Evolutionary conservation across 495 filamentous ascomycete genomes (phyloP), one percentile per base, ranked within the genome.

Genomic region (Penicillium robsamsonii): DNA sequence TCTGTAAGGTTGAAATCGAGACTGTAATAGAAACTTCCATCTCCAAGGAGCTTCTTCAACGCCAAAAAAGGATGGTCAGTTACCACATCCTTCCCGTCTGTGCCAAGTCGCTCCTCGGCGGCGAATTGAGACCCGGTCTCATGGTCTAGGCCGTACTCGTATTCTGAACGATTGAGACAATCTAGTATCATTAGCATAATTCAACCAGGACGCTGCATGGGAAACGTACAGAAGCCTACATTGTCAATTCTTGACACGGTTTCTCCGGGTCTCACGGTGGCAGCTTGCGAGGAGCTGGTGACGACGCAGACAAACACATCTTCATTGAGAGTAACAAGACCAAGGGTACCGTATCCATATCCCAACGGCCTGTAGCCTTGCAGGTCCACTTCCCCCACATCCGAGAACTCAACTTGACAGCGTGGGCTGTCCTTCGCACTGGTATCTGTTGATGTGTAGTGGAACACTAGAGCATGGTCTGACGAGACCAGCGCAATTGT

Each of bases 1-100:
- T 93, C 93, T 24, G 94, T 97, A 20, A 98, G 81, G 70, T 97
- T 92, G 67, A 98, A 98, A 73, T 97, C 90, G 29, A 90, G 86
- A 64, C 93, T 97, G 70, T 96, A 98, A 69, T 97, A 97, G 67
- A 98, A 98, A 12, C 87, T 96, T n/a, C 95, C 92, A 72, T 94
- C 89, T 58, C 90, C 85, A 20, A 98, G 77, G 10, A 98, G 80
- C 77, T 96, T 97, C 67, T 92, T 92, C 47, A 98, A 63, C 38
- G 92, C 90, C 50, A 89, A 68, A 65, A 91, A 97, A 22, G 94
- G 95, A 70, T 97, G 91, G 61, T 96, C 92, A 24, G 88, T 66
- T 29, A 83, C 64, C 30, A 81, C 73, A 35, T 96, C 90, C 58
- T 79, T 80, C 50, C 81, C 76, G 29, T 86, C 82, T n/a, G 80